A percentile compares a stretch with the other conserved stretches of the same genome.
Conservation (phyloP, 805 yeast genomes). For the Saturnispora sekii region DNA sequence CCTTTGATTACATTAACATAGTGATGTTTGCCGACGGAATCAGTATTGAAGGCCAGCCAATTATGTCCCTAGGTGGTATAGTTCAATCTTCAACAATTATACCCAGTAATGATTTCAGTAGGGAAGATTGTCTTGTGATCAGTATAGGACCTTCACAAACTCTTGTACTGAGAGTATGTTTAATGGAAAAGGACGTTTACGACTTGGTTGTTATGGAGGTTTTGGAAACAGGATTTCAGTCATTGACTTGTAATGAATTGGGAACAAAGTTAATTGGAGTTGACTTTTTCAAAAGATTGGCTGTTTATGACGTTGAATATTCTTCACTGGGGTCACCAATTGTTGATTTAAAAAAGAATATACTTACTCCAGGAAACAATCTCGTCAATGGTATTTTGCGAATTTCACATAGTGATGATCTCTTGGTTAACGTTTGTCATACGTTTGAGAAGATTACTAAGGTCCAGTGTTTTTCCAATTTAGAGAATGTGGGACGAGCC, state of each 20-base stretch:
- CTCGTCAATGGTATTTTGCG: conserved; percentile 6
- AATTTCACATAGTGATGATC: conserved; percentile 1
- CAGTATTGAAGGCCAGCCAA: conserved; percentile 13
- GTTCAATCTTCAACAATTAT: conserved; percentile 21
- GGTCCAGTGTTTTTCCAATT: conserved; percentile 3
- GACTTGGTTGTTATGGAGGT: conserved; percentile 6
- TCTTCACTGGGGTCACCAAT: conserved; percentile 1
- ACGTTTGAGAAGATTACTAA: conserved; percentile 5
- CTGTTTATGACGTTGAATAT: conserved; percentile 1
- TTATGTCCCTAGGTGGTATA: conserved; percentile 13
- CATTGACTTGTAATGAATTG: not conserved
- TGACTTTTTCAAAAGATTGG: conserved; percentile 1
- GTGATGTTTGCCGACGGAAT: conserved; percentile 18
- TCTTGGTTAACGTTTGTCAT: conserved; percentile 1
- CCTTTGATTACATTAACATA: conserved; percentile 17
- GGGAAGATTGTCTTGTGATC: conserved; percentile 22
- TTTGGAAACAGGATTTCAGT: not conserved
- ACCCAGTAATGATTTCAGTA: conserved; percentile 15
- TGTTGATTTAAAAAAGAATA: not conserved
- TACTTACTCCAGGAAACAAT: not conserved
- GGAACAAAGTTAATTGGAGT: conserved; percentile 1
- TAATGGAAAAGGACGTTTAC: conserved; percentile 6
- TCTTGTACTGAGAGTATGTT: conserved; percentile 14
- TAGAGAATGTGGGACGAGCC: not conserved
- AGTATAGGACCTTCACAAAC: conserved; percentile 5